These are phyloP conservation scores for Penicillium cosmopolitanum DNA, from an alignment of 495 filamentous ascomycete species.

Conservation along the genomic window DNA sequence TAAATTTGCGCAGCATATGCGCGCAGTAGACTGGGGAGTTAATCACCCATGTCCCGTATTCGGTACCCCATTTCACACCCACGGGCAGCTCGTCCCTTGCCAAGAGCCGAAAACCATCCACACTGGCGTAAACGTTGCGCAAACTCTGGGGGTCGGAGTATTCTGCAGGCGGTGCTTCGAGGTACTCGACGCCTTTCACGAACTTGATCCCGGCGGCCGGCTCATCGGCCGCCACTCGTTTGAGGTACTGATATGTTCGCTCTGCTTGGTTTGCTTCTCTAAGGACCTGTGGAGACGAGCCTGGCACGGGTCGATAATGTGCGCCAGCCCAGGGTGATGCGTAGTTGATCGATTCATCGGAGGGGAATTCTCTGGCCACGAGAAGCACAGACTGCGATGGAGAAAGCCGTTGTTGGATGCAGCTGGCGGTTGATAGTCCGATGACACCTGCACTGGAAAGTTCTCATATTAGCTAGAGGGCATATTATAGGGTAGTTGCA, in stretches of 20 bases:
- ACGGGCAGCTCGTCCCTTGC: conserved; percentile 43
- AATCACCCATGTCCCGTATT: conserved; percentile 61
- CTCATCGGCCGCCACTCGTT: conserved; percentile 37
- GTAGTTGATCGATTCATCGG: conserved; percentile 59
- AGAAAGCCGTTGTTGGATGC: conserved; percentile 46
- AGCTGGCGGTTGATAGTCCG: conserved; percentile 57
- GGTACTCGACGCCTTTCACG: conserved; percentile 61
- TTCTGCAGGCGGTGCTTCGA: conserved; percentile 52
- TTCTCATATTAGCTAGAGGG: neutral
- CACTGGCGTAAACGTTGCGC: conserved; percentile 31
- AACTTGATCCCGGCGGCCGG: conserved; percentile 56
- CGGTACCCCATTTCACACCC: conserved; percentile 56
- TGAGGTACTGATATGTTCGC: conserved; percentile 56
- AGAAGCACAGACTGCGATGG: conserved; percentile 51
- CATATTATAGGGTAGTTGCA: neutral
- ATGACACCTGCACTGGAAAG: conserved; percentile 59
- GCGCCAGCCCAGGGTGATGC: conserved; percentile 69
- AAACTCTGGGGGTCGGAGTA: conserved; percentile 42
- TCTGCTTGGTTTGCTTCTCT: conserved; percentile 55
- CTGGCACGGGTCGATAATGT: conserved; percentile 61
- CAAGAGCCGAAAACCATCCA: conserved; percentile 51
- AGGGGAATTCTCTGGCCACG: conserved; percentile 60
- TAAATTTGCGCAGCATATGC: conserved; percentile 56
- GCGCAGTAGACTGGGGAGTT: conserved; percentile 66
- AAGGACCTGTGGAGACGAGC: conserved; percentile 38